Conservation (phyloP, 768 basidiomycete genomes). For the Kwoniella dejecticola region DNA sequence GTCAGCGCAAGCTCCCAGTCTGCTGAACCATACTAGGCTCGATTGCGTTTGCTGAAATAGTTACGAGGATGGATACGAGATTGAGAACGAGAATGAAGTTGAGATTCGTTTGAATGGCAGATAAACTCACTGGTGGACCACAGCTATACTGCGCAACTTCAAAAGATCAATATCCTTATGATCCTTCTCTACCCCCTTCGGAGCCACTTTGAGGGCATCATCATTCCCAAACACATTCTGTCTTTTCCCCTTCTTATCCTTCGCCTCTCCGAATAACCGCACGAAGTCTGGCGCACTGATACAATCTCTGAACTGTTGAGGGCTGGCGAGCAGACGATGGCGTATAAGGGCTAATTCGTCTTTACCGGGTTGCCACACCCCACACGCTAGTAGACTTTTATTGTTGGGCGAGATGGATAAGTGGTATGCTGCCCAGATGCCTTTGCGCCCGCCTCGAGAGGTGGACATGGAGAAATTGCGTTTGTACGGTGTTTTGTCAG, state of each 20-base stretch:
- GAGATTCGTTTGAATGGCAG: background rate
- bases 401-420: constrained; percentile 59
- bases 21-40: too few species aligned
- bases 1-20: too few species aligned
- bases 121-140: constrained; percentile 66
- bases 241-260: constrained; percentile 63
- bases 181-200: constrained; percentile 82
- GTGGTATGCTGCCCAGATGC: constrained; percentile 83
- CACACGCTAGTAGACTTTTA: constrained; percentile 74
- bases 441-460: constrained; percentile 85
- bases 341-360: constrained; percentile 77
- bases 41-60: too few species aligned
- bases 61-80: too few species aligned
- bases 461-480: constrained; percentile 75
- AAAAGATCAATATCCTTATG: constrained; percentile 90
- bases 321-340: constrained; percentile 67
- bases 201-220: constrained; percentile 85
- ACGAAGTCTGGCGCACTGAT: constrained; percentile 75
- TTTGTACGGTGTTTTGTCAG: constrained; percentile 97
- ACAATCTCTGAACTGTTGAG: constrained; percentile 66
- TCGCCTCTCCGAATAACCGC: constrained; percentile 71
- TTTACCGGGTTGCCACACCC: constrained; percentile 62
- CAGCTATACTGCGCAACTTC: constrained; percentile 76
- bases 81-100: background rate
- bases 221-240: constrained; percentile 83